Evolutionary conservation across 169 alveolate genomes (phyloP).

Genomic region (Babesia divergens): DNA sequence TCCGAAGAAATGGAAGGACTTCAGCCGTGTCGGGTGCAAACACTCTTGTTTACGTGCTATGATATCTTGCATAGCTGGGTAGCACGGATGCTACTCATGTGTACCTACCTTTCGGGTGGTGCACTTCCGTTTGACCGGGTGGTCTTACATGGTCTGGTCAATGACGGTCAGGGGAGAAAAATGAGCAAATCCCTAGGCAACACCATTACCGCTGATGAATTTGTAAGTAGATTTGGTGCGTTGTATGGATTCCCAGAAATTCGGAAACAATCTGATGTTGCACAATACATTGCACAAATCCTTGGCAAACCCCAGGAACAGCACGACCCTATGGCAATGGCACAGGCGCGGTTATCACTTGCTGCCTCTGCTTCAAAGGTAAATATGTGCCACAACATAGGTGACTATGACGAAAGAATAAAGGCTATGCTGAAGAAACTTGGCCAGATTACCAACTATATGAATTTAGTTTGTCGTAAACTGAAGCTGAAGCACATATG

Average conservation of each 20-base stretch:
- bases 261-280: not conserved
- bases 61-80: conserved; percentile 63
- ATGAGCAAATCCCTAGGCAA: conserved; percentile 59
- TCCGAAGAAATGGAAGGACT: not conserved
- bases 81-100: conserved; percentile 46
- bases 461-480: not conserved
- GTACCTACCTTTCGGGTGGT: conserved; percentile 6
- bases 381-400: conserved; percentile 6
- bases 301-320: not conserved
- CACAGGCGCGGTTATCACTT: conserved; percentile 12
- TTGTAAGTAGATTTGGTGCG: conserved; percentile 1
- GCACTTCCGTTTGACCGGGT: conserved; percentile 30
- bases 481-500: not conserved
- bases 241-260: conserved; percentile 12
- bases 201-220: conserved; percentile 28
- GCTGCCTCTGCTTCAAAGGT: conserved; percentile 21
- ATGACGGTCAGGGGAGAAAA: conserved; percentile 37
- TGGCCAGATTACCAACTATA: conserved; percentile 15
- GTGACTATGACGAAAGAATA: not conserved
- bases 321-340: conserved; percentile 12
- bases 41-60: conserved; percentile 41
- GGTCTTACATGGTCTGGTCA: conserved; percentile 48
- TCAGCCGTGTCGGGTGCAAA: not conserved
- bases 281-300: not conserved
- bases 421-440: conserved; percentile 6